Percentiles rank a stretch among this genome's conserved stretches.
These are phyloP conservation scores for Globisporangium spiculum DNA, from an alignment of 352 stramenopile genomes.

Conservation along the genomic window DNA sequence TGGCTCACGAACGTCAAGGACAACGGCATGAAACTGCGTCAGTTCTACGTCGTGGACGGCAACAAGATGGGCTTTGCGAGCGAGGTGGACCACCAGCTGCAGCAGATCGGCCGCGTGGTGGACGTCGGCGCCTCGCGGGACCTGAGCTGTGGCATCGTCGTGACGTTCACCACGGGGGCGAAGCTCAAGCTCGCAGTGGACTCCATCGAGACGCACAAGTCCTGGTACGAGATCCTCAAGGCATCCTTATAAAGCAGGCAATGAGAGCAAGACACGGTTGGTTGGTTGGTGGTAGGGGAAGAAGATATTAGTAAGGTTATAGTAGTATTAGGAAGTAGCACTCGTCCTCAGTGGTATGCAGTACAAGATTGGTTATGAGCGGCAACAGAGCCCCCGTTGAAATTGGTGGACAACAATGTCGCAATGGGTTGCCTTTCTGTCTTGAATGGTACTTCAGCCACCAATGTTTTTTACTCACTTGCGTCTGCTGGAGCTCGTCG, in stretches of 20 bases:
- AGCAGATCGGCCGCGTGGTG: constrained; percentile 59
- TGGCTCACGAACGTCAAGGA: constrained; percentile 71
- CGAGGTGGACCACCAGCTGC: constrained; percentile 77
- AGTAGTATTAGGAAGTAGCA: background rate
- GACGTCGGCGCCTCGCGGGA: constrained; percentile 64
- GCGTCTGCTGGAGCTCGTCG: constrained; percentile 16
- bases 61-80: constrained; percentile 64
- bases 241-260: constrained; percentile 15
- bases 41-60: constrained; percentile 80
- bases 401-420: background rate
- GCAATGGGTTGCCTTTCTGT: too few species aligned
- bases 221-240: constrained; percentile 76
- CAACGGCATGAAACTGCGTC: constrained; percentile 35
- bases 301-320: background rate
- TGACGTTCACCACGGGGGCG: constrained; percentile 54
- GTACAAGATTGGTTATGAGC: background rate
- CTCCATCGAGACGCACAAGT: constrained; percentile 62
- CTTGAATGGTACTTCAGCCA: too few species aligned
- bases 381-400: background rate
- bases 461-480: constrained; percentile 21
- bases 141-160: constrained; percentile 63
- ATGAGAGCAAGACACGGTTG: background rate
- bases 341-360: background rate
- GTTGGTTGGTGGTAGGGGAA: background rate
- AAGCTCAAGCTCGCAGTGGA: constrained; percentile 71